Conservation (phyloP, 495 filamentous ascomycete species). For the Penicillium cinerascens region DNA sequence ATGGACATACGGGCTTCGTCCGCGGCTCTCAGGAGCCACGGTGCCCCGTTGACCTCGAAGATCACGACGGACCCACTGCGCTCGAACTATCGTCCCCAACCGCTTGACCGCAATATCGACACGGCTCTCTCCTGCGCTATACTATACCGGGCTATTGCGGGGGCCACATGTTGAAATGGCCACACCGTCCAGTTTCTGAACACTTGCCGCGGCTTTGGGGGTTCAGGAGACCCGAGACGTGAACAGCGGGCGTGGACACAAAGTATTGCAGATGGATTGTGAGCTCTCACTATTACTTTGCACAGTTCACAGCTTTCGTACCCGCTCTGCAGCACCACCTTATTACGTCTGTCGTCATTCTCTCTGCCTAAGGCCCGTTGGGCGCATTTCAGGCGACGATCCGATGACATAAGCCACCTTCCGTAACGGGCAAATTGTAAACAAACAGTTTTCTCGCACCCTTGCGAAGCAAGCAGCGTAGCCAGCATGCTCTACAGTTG, state of each 20-base stretch:
- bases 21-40: neutral
- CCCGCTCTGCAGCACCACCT: neutral
- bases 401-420: slow-evolving; percentile 3
- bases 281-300: neutral
- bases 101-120: slow-evolving; percentile 28
- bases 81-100: slow-evolving; percentile 19
- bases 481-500: neutral
- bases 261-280: neutral
- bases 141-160: neutral
- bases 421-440: slow-evolving; percentile 31
- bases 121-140: slow-evolving; percentile 2
- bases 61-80: slow-evolving; percentile 21
- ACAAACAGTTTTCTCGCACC: slow-evolving; percentile 27
- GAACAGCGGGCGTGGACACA: neutral
- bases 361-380: slow-evolving; percentile 8
- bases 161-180: neutral
- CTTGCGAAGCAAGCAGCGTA: neutral
- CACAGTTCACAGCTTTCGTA: neutral
- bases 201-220: neutral
- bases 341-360: neutral
- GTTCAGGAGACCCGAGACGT: neutral
- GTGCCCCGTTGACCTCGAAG: neutral
- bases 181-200: neutral
- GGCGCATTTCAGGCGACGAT: neutral
- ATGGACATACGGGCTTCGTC: neutral